Percentiles rank a stretch among this genome's conserved stretches.
Conservation (phyloP, 495 filamentous ascomycete genomes). For the Bathelium albidoporum region DNA sequence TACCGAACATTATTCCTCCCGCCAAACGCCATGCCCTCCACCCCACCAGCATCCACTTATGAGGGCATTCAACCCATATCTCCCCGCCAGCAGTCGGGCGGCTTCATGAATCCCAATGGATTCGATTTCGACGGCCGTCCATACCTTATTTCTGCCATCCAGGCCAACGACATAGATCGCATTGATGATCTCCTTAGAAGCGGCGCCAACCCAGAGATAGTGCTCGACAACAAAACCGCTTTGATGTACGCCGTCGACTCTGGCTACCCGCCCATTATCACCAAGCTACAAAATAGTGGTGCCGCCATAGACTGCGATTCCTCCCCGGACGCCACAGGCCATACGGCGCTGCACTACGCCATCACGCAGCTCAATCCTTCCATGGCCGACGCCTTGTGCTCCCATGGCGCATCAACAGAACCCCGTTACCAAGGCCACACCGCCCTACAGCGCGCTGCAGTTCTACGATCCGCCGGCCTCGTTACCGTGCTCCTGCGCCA, state of each 20-base stretch:
- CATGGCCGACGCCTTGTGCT: not conserved
- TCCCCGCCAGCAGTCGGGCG: not conserved
- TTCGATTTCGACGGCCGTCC: not conserved
- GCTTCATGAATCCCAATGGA: not conserved
- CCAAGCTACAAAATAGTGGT: not conserved
- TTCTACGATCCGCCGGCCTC: constrained; percentile 6
- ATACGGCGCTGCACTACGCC: not conserved
- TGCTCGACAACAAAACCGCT: not conserved
- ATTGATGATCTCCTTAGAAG: constrained; percentile 7
- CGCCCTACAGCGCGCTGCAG: constrained; percentile 15
- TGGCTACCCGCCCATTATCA: not conserved
- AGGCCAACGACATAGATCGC: constrained; percentile 2
- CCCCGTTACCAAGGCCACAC: constrained; percentile 12
- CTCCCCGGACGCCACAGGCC: not conserved
- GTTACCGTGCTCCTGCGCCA: constrained; percentile 8
- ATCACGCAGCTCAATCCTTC: not conserved
- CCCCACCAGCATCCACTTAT: not conserved
- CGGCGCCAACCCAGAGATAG: not conserved
- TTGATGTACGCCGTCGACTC: not conserved
- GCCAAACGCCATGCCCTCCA: not conserved
- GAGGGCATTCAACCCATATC: not conserved
- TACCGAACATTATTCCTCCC: not conserved
- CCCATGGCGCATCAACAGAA: not conserved
- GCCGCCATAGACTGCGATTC: not conserved
- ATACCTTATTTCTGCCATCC: constrained; percentile 6